Conservation (phyloP, 2,329 filamentous ascomycete genomes). For the Pyrenochaeta sp. region DNA sequence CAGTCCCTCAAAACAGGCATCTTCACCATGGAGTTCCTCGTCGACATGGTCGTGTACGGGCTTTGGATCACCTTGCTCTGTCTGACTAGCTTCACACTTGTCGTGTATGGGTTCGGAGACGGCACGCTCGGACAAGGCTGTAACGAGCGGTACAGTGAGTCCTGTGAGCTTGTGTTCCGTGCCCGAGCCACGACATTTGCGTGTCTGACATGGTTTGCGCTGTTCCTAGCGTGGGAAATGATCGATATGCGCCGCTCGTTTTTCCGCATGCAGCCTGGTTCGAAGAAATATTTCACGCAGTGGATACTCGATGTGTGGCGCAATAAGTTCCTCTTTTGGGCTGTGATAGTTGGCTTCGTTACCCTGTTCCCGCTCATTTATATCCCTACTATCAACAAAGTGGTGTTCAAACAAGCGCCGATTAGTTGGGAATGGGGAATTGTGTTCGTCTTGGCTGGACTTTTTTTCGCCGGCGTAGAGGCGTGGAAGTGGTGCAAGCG, state of each 20-base stretch:
- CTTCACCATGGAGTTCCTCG: slow-evolving; percentile 48
- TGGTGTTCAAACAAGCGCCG: slow-evolving; percentile 70
- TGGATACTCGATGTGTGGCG: slow-evolving; percentile 74
- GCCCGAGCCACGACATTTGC: slow-evolving; percentile 77
- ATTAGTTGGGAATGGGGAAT: slow-evolving; percentile 76
- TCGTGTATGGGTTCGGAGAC: slow-evolving; percentile 45
- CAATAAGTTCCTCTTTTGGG: slow-evolving; percentile 69
- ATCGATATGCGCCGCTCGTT: slow-evolving; percentile 75
- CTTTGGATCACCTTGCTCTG: slow-evolving; percentile 42
- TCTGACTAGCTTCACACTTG: slow-evolving; percentile 45
- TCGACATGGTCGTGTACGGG: slow-evolving; percentile 50
- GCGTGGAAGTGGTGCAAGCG: slow-evolving; percentile 73
- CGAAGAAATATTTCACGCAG: slow-evolving; percentile 57
- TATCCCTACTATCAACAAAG: slow-evolving; percentile 71
- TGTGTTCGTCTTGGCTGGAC: slow-evolving; percentile 65
- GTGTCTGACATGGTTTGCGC: slow-evolving; percentile 76
- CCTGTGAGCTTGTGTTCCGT: slow-evolving; percentile 47
- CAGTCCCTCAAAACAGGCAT: slow-evolving; percentile 58
- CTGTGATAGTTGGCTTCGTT: slow-evolving; percentile 53
- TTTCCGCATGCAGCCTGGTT: slow-evolving; percentile 74
- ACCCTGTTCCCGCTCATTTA: slow-evolving; percentile 62
- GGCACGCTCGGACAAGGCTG: slow-evolving; percentile 44
- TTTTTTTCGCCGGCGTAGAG: slow-evolving; percentile 72
- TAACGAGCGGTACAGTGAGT: slow-evolving; percentile 41
- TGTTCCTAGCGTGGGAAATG: slow-evolving; percentile 83